Conservation (phyloP, 179 eudicot species). For the Actinidia arguta region DNA sequence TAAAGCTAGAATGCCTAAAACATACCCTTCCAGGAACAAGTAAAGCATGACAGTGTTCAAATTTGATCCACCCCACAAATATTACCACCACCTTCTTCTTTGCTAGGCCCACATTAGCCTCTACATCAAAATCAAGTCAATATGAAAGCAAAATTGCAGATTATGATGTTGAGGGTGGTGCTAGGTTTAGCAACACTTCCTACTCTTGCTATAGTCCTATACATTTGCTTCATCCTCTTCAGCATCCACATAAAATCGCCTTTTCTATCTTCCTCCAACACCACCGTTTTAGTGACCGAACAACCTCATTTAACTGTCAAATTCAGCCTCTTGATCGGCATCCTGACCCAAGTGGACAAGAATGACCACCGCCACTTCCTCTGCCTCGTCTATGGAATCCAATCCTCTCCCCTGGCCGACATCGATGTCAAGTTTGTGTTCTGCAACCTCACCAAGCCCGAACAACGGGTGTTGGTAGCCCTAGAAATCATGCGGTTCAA, state of each 20-base stretch:
- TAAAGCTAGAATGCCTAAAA: not conserved
- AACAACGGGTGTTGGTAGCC: slow-evolving; percentile 62
- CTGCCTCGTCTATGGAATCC: slow-evolving; percentile 77
- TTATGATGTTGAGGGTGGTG: slow-evolving; percentile 14
- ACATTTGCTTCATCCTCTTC: slow-evolving; percentile 26
- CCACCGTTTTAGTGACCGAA: not conserved
- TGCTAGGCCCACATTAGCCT: not conserved
- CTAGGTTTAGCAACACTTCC: slow-evolving; percentile 23
- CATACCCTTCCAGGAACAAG: slow-evolving; percentile 8
- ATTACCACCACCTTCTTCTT: not conserved
- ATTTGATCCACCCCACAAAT: not conserved
- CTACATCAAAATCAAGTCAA: not conserved
- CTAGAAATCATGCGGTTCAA: slow-evolving; percentile 78
- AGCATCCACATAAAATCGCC: slow-evolving; percentile 24
- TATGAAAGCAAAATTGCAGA: not conserved
- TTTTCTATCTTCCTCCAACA: slow-evolving; percentile 14
- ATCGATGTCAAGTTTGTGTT: slow-evolving; percentile 85
- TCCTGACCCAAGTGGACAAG: slow-evolving; percentile 73
- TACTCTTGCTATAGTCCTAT: slow-evolving; percentile 19
- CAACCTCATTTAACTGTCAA: not conserved
- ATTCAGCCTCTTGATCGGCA: slow-evolving; percentile 53
- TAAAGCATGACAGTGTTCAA: slow-evolving; percentile 5
- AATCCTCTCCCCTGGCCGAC: slow-evolving; percentile 47
- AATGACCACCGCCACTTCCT: slow-evolving; percentile 76
- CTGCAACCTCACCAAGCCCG: slow-evolving; percentile 83